Evolutionary conservation across 495 filamentous ascomycete species (phyloP), one percentile per base, ranked within the genome.

Genomic region (Annulohypoxylon moriforme): DNA sequence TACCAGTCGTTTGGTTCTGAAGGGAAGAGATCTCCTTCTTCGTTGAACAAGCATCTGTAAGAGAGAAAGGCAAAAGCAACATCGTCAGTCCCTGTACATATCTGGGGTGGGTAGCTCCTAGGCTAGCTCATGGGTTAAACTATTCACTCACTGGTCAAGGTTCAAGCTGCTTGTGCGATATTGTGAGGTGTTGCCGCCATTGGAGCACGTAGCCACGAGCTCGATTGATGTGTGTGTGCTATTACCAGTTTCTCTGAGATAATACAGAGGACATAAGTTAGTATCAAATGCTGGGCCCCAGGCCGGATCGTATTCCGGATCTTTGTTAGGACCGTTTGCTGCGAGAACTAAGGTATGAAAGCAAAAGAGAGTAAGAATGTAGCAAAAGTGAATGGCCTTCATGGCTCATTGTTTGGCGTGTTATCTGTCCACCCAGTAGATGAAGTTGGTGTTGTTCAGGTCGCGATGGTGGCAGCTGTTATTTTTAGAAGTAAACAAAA

Each of bases 141-240:
- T n/a, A 18, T 9, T 0, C 16, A 50, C 63, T 50, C 25, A 67
- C 63, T 50, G 22, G 29, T 59, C 63, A 2, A 67, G 53, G 29
- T 67, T 13, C 10, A 67, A 2, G 10, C 29, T 67, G 18, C 40
- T 67, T 5, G 55, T 59, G 29, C 29, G 40, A 42, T 49, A 59
- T 11, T 67, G 18, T 11, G 29, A 7, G 42, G n/a, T 25, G 9
- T 29, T 29, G 3, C 10, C 29, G 2, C 47, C 29, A 8, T 20
- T 27, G n/a, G 24, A 49, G 27, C 59, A 61, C 0, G 59, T 61
- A 36, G 59, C 59, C 0, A 49, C 29, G 10, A 57, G 53, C 20
- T 52, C 33, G 20, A 14, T 24, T 0, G 5, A 3, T 10, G 24
- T 29, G n/a, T n/a, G n/a, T 24, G 11, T n/a, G 14, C 5, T 27